phyloP scores from a whole-genome alignment of 2,329 filamentous ascomycete genomes.

The Ascocoryne sarcoides region DNA sequence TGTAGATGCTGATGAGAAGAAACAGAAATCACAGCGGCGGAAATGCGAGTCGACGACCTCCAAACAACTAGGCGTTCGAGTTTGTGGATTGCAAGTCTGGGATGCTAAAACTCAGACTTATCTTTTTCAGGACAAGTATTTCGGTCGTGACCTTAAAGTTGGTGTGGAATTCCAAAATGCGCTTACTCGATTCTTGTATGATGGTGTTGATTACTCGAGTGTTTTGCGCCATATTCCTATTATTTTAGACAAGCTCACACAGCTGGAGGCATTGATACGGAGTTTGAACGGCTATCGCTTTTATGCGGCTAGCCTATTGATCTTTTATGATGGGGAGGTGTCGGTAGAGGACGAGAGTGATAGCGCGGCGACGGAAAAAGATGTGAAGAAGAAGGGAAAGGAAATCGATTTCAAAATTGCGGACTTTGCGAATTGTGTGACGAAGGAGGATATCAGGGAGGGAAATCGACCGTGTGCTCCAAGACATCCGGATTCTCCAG shows the following conservation, averaged over 20 bases:
- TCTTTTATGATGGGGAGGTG: slow-evolving; percentile 88
- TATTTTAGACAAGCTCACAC: slow-evolving; percentile 73
- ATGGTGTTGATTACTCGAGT: slow-evolving; percentile 73
- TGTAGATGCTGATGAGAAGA: slow-evolving; percentile 83
- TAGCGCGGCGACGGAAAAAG: slow-evolving; percentile 31
- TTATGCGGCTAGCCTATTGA: slow-evolving; percentile 87
- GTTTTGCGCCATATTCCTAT: slow-evolving; percentile 80
- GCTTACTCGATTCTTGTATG: slow-evolving; percentile 81
- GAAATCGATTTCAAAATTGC: slow-evolving; percentile 93
- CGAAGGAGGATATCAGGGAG: slow-evolving; percentile 63
- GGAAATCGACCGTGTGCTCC: slow-evolving; percentile 65
- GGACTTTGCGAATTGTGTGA: slow-evolving; percentile 96
- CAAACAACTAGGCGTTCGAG: slow-evolving; percentile 78
- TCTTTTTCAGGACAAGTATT: slow-evolving; percentile 98
- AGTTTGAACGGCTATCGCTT: slow-evolving; percentile 80
- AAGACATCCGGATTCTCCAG: slow-evolving; percentile 68
- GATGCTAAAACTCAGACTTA: slow-evolving; percentile 76
- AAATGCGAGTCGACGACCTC: slow-evolving; percentile 94
- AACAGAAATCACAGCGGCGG: slow-evolving; percentile 82
- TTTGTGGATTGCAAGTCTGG: slow-evolving; percentile 96
- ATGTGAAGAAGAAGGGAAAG: slow-evolving; percentile 29
- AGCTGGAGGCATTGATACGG: slow-evolving; percentile 75
- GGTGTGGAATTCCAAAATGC: slow-evolving; percentile 84
- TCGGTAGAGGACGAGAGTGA: slow-evolving; percentile 41
- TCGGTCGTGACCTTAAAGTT: slow-evolving; percentile 77